phyloP scores from a whole-genome alignment of 352 stramenopile species.

The Phytophthora aleatoria region DNA sequence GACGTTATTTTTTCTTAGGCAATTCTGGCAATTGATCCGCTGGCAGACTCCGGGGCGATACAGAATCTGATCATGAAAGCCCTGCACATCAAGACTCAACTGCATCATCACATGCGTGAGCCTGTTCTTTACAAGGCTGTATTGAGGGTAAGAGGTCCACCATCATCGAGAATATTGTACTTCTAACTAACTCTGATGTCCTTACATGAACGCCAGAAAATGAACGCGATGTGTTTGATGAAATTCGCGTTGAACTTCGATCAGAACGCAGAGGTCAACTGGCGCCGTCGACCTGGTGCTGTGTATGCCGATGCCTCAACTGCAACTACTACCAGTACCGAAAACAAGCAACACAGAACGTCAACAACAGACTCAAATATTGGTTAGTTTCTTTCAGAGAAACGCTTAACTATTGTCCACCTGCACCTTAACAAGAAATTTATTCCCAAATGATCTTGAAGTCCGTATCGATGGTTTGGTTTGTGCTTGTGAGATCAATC shows the following conservation, averaged over 20 bases:
- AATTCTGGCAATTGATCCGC: slow-evolving; percentile 50
- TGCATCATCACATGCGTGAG: slow-evolving; percentile 55
- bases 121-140: slow-evolving; percentile 59
- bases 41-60: slow-evolving; percentile 43
- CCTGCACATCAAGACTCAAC: slow-evolving; percentile 43
- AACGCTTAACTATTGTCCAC: neutral
- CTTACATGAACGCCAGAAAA: slow-evolving; percentile 37
- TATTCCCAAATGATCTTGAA: slow-evolving; percentile 39
- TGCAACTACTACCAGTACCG: neutral
- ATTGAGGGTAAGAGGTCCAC: slow-evolving; percentile 43
- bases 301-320: slow-evolving; percentile 7
- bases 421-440: neutral
- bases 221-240: slow-evolving; percentile 73
- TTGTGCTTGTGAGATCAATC: slow-evolving; percentile 27
- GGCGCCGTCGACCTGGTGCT: slow-evolving; percentile 29
- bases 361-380: too few species aligned
- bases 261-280: slow-evolving; percentile 59
- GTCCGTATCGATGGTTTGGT: slow-evolving; percentile 32
- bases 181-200: too few species aligned
- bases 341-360: too few species aligned
- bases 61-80: slow-evolving; percentile 43
- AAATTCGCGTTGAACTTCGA: slow-evolving; percentile 84
- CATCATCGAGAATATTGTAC: neutral
- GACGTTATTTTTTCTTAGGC: slow-evolving; percentile 22
- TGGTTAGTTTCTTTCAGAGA: neutral